phyloP scores from a whole-genome alignment of 2,329 filamentous ascomycete genomes.

The Aureobasidium sp. region DNA sequence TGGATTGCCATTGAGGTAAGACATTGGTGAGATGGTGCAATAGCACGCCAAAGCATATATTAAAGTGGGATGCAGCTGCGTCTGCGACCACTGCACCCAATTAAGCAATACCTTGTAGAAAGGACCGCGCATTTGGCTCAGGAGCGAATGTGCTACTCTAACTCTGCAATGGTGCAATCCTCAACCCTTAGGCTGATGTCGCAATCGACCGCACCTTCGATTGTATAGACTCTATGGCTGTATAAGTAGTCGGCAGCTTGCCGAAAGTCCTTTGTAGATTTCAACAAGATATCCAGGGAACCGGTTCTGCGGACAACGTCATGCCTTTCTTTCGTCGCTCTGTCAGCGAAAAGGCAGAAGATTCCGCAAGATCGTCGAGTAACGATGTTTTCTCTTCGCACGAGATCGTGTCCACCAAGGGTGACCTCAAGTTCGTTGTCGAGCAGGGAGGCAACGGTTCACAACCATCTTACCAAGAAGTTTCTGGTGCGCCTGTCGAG shows the following conservation, averaged over 20 bases:
- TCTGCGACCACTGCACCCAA: neutral
- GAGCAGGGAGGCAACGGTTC: constrained; percentile 43
- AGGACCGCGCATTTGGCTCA: too few relatives aligned
- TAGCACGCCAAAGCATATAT: neutral
- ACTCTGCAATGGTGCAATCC: constrained; percentile 4
- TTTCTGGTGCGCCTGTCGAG: constrained; percentile 54
- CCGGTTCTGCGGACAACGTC: neutral
- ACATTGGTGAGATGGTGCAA: neutral
- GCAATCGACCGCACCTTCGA: neutral
- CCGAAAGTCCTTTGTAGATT: neutral
- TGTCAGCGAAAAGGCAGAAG: neutral
- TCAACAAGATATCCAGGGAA: neutral
- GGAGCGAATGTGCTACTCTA: neutral
- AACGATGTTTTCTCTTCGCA: neutral
- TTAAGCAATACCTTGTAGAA: neutral
- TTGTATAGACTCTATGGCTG: neutral
- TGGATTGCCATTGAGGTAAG: neutral
- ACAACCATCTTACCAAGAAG: constrained; percentile 49
- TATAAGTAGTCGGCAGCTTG: neutral
- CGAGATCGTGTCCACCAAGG: constrained; percentile 21
- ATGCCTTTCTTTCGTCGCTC: neutral
- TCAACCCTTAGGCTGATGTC: neutral
- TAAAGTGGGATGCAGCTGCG: neutral
- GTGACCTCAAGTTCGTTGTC: constrained; percentile 35
- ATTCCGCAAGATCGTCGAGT: neutral